Evolutionary conservation across 306 rosid species (phyloP), one percentile per base, ranked within the genome.

Genomic region (Vigna reflexopilosa): DNA sequence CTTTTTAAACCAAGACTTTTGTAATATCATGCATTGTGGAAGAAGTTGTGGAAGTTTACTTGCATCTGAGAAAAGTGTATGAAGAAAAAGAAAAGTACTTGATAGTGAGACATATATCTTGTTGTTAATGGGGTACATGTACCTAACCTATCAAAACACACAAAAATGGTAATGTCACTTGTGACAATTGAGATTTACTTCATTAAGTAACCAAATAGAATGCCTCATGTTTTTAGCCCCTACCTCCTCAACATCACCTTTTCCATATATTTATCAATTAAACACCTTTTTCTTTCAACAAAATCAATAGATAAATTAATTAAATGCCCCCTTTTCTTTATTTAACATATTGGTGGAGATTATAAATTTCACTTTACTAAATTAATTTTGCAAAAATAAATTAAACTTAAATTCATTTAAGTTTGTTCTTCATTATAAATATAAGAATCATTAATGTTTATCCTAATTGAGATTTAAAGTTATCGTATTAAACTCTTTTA

Each of bases 61-160:
- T 62, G 67, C 28, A 40, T 22, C 22, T 72, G 74, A 38, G 7
- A 64, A 79, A 79, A 79, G 20, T 50, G 26, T 10, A 24, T 42
- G 3, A 42, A 9, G 12, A 42, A 36, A 42, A 42, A 38, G 7
- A 64, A 70, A 79, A 79, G 78, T 51, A 40, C 4, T 11, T 30
- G 70, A 69, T 26, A 50, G 70, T 13, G 54, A 69, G 15, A 47
- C 6, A 0, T 24, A 1, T 49, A 22, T 32, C 6, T 8, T 45
- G 34, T 58, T 9, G 34, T 16, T 38, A 36, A 10, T 70, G n/a
- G 48, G n/a, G 57, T 58, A 48, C 42, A 58, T 54, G 75, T 52
- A 16, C 75, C 56, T 50, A 67, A 63, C 57, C 26, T 40, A 38
- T 63, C 83, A 62, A 51, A 51, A 51, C 52, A 14, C 52, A 14